A percentile compares a stretch with the other conserved stretches of the same genome.
These are phyloP conservation scores for Botryotinia calthae DNA, from an alignment of 2,329 filamentous ascomycete genomes.

Conservation along the genomic window DNA sequence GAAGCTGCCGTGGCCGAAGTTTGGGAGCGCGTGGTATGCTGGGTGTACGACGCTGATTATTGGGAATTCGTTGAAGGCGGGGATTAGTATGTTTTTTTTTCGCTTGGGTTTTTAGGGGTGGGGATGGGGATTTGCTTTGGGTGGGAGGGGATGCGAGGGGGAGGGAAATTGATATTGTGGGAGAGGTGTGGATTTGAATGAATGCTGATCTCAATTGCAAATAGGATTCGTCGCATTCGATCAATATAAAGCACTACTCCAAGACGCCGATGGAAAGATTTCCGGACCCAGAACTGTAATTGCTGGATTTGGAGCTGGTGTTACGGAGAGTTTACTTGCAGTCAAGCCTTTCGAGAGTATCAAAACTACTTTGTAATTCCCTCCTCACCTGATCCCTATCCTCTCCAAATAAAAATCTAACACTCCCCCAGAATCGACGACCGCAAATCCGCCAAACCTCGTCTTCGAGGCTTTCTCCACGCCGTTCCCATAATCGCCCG, in stretches of 20 bases:
- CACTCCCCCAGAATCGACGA: conserved; percentile 73
- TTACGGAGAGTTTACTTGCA: conserved; percentile 88
- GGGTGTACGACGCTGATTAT: conserved; percentile 96
- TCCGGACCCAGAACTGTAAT: conserved; percentile 88
- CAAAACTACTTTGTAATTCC: conserved; percentile 79
- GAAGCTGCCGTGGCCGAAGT: conserved; percentile 93
- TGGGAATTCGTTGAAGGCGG: conserved; percentile 94
- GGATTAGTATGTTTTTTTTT: conserved; percentile 66
- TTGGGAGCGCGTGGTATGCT: conserved; percentile 93
- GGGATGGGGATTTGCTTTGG: not conserved
- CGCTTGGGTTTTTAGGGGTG: not conserved
- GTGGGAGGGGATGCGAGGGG: no score
- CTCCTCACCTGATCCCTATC: not conserved
- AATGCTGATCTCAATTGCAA: not conserved
- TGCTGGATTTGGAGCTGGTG: conserved; percentile 89
- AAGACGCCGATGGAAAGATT: conserved; percentile 82
- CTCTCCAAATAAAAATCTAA: not conserved
- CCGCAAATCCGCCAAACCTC: conserved; percentile 78
- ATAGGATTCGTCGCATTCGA: conserved; percentile 92
- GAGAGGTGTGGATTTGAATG: not conserved
- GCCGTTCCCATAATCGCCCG: conserved; percentile 82
- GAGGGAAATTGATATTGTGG: not conserved
- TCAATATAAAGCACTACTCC: conserved; percentile 80
- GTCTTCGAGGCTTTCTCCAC: conserved; percentile 89
- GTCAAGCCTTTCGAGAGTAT: conserved; percentile 98